Conservation (phyloP, 495 filamentous ascomycete genomes). For the Articulospora tetracladia region DNA sequence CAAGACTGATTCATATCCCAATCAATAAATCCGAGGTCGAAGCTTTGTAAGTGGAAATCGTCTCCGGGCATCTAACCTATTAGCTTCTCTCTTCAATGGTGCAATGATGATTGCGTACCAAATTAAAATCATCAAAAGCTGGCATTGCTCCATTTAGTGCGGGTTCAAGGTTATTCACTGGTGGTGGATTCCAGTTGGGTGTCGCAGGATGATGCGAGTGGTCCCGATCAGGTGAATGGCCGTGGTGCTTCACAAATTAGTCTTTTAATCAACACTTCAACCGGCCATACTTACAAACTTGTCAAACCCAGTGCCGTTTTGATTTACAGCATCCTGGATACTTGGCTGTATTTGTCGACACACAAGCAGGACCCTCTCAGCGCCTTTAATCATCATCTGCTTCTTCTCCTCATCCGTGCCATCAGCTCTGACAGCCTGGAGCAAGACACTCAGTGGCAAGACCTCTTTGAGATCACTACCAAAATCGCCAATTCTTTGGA, state of each 20-base stretch:
- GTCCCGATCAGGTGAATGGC: background rate
- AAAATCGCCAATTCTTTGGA: conserved; percentile 19
- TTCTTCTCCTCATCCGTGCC: conserved; percentile 15
- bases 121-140: background rate
- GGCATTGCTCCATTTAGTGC: background rate
- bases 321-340: background rate
- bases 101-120: background rate
- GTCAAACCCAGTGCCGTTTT: background rate
- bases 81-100: background rate
- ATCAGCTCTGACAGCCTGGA: conserved; percentile 18
- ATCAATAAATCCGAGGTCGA: conserved; percentile 13
- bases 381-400: conserved; percentile 15
- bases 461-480: conserved; percentile 24
- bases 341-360: conserved; percentile 13
- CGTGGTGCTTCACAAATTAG: background rate
- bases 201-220: background rate
- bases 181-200: background rate
- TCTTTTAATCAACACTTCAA: background rate
- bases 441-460: conserved; percentile 15
- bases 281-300: background rate
- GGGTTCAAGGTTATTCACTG: background rate
- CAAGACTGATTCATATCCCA: conserved; percentile 19
- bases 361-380: conserved; percentile 13
- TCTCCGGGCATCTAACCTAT: background rate
- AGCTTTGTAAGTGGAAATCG: conserved; percentile 5